Percentiles rank a stretch among this genome's conserved stretches.
phyloP scores from a whole-genome alignment of 2,329 filamentous ascomycete genomes.

The Microdochium nivale region DNA sequence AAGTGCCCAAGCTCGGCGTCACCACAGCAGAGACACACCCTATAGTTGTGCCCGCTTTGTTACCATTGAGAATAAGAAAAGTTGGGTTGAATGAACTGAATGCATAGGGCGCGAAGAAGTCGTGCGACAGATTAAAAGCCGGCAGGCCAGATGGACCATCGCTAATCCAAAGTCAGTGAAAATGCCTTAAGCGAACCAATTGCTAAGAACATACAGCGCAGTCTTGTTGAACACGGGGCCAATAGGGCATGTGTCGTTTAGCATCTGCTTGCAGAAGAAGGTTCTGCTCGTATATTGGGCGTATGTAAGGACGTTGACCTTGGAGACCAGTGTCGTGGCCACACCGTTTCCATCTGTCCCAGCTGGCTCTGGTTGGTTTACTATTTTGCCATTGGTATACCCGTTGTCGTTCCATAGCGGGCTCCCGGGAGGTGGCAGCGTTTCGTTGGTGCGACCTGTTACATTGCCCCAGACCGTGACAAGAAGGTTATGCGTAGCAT shows the following conservation, averaged over 20 bases:
- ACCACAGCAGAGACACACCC: constrained; percentile 76
- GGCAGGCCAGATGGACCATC: constrained; percentile 42
- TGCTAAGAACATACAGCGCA: constrained; percentile 24
- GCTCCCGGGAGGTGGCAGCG: constrained; percentile 51
- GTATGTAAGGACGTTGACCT: constrained; percentile 70
- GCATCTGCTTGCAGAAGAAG: constrained; percentile 58
- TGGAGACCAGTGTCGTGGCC: constrained; percentile 65
- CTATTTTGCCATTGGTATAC: constrained; percentile 66
- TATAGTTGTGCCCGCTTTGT: constrained; percentile 52
- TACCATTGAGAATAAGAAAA: constrained; percentile 68
- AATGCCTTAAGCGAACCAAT: constrained; percentile 1
- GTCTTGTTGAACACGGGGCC: constrained; percentile 56
- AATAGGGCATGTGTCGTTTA: constrained; percentile 64
- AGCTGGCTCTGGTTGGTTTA: constrained; percentile 44
- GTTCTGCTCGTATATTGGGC: constrained; percentile 48
- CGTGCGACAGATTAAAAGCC: constrained; percentile 63
- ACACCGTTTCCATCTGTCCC: constrained; percentile 32
- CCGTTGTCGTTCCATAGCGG: constrained; percentile 54
- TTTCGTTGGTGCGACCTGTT: constrained; percentile 57
- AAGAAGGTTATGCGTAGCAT: constrained; percentile 55
- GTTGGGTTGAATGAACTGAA: constrained; percentile 75
- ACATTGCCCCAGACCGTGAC: constrained; percentile 89
- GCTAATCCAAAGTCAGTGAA: neutral
- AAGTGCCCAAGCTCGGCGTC: constrained; percentile 69
- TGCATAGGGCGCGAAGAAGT: constrained; percentile 74